Base-by-base conservation (phyloP, 1,139 yeast species). In the Hyphopichia wangnamkhiaoensis region DNA sequence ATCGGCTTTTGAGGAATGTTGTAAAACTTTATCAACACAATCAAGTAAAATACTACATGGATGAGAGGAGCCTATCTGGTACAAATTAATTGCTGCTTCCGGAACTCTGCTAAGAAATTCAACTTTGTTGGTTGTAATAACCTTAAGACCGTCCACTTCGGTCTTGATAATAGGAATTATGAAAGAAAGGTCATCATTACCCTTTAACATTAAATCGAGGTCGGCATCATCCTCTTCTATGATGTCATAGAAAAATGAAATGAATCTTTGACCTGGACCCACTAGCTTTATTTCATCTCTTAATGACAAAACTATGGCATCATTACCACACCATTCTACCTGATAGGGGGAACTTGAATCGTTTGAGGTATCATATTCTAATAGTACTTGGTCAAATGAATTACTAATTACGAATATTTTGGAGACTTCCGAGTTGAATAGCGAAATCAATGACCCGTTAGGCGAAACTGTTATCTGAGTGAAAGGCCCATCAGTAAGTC, bases 251-350 rank as follows among this genome's bases (percentile, higher is more conserved):
- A 66, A 72, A 50, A 71, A 71, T 1, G 77, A 71, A 4, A 72
- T 64, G 2, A 82, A 71, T 2, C 81, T 83, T 37, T 81, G 83
- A 3, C 80, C 76, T 0, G 95, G 94, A 0, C 94, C 96, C 28
- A 84, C 72, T 12, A 91, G 58, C 43, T 77, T 76, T 18, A 89
- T 54, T 41, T 85, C 91, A 48, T 85, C 94, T 4, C 74, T 68
- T 43, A 76, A 71, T 0, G 82, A 66, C 24, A 80, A 33, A 0
- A 81, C 82, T 1, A 90, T 80, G 0, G 94, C 89, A 63, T 89
- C 96, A 49, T 84, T 82, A 0, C 93, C 89, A 59, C 96, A 87
- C 97, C 97, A 91, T 43, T 73, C 74, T 10, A 88, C 63, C 45
- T 76, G 76, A 29, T 60, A 54, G 1, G 72, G 60, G 53, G 71